Conservation (phyloP, 495 filamentous ascomycete genomes). For the Choiromyces venosus region DNA sequence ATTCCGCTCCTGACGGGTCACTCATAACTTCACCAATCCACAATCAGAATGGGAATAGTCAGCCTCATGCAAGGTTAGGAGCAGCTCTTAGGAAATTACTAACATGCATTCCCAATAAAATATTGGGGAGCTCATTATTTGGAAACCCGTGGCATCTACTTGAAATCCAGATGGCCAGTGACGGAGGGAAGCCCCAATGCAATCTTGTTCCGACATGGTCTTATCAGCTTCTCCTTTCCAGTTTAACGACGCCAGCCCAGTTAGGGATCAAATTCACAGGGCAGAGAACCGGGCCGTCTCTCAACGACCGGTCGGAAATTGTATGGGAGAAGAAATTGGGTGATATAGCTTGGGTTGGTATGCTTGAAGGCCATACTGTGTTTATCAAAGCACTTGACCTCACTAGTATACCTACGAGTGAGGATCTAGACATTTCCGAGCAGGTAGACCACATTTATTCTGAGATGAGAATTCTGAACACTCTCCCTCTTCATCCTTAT, state of each 20-base stretch:
- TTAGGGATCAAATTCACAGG: constrained; percentile 8
- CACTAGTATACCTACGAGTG: neutral
- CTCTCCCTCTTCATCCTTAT: constrained; percentile 24
- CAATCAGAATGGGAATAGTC: neutral
- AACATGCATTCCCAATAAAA: neutral
- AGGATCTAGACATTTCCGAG: constrained; percentile 1
- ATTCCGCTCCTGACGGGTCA: neutral
- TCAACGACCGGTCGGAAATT: constrained; percentile 7
- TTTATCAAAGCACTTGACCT: constrained; percentile 27
- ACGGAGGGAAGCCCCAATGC: constrained; percentile 15
- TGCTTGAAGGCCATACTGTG: constrained; percentile 19
- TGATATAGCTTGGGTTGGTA: constrained; percentile 16
- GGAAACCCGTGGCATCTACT: constrained; percentile 29
- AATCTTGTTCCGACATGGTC: constrained; percentile 16
- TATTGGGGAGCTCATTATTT: constrained; percentile 18
- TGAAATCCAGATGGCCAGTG: constrained; percentile 12
- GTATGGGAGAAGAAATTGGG: constrained; percentile 22
- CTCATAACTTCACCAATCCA: neutral
- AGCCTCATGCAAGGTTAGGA: neutral
- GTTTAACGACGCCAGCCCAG: constrained; percentile 16
- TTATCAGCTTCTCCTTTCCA: constrained; percentile 28
- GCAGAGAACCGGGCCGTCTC: neutral
- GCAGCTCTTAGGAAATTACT: neutral
- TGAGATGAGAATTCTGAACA: constrained; percentile 24
- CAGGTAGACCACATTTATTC: constrained; percentile 23